phyloP scores from a whole-genome alignment of 352 stramenopile genomes.

The Globisporangium cylindrosporum region DNA sequence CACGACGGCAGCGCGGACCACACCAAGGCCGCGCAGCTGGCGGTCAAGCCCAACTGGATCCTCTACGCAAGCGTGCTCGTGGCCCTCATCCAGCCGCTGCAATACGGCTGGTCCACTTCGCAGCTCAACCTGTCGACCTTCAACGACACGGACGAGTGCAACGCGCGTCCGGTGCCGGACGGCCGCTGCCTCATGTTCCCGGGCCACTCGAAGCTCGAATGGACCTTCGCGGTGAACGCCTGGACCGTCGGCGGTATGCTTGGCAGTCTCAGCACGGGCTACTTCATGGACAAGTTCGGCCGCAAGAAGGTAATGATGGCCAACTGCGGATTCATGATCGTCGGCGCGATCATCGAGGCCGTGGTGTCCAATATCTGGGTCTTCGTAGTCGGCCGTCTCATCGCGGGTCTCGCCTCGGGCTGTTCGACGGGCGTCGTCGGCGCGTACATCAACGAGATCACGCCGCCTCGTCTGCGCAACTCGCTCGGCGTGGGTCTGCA shows the following conservation, averaged over 20 bases:
- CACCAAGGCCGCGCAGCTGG: too few species aligned
- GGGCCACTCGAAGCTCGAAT: constrained; percentile 34
- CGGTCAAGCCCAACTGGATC: too few species aligned
- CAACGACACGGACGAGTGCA: constrained; percentile 31
- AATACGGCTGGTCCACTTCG: constrained; percentile 54
- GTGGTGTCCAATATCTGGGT: constrained; percentile 26
- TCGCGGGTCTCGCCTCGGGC: constrained; percentile 39
- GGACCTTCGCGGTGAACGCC: constrained; percentile 32
- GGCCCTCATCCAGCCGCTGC: too few species aligned
- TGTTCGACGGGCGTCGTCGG: constrained; percentile 25
- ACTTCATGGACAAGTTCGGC: constrained; percentile 32
- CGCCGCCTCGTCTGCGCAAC: constrained; percentile 33
- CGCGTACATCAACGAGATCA: constrained; percentile 49
- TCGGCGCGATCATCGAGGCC: constrained; percentile 27
- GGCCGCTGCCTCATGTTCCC: constrained; percentile 36
- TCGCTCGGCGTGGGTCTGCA: constrained; percentile 35
- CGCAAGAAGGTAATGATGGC: constrained; percentile 15
- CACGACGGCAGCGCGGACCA: too few species aligned
- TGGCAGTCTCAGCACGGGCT: constrained; percentile 27
- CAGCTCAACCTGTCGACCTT: constrained; percentile 60
- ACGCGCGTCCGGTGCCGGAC: constrained; percentile 5
- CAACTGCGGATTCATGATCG: constrained; percentile 11
- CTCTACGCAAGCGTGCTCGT: too few species aligned
- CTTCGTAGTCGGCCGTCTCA: constrained; percentile 34
- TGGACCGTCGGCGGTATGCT: constrained; percentile 45